A percentile compares a stretch with the other conserved stretches of the same genome.
Evolutionary conservation across 352 stramenopile species (phyloP).

Genomic region (Pythium brassicae): DNA sequence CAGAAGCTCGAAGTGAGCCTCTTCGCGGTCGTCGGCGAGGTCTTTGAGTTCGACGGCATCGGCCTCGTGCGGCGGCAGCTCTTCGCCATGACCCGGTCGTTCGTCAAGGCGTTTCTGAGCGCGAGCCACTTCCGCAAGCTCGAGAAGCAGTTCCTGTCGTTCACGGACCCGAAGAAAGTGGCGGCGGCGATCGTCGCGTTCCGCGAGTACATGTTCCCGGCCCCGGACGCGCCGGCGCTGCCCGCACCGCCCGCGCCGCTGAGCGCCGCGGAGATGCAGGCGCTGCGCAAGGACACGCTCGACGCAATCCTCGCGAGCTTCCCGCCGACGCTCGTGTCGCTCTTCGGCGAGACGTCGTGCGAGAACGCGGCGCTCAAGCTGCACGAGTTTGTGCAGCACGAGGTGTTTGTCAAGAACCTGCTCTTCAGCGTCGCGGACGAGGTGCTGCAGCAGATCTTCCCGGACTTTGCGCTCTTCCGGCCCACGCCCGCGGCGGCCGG

Average conservation of each 20-base stretch:
- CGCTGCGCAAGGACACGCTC: constrained; percentile 55
- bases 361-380: constrained; percentile 78
- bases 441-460: constrained; percentile 72
- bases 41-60: constrained; percentile 87
- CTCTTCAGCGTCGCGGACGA: constrained; percentile 77
- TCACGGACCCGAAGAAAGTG: constrained; percentile 69
- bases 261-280: constrained; percentile 37
- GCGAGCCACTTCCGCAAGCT: constrained; percentile 80
- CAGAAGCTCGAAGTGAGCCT: constrained; percentile 79
- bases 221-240: constrained; percentile 12
- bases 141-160: constrained; percentile 76
- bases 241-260: constrained; percentile 10
- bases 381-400: constrained; percentile 84
- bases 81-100: constrained; percentile 78
- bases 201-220: constrained; percentile 61
- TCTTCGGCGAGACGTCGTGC: constrained; percentile 73
- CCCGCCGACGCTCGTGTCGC: constrained; percentile 62
- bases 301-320: constrained; percentile 71
- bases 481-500: constrained; percentile 21
- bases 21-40: constrained; percentile 66
- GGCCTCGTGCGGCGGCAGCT: constrained; percentile 74
- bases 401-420: constrained; percentile 86
- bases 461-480: constrained; percentile 50
- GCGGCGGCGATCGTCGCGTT: constrained; percentile 47
- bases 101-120: constrained; percentile 77